These are phyloP conservation scores for Ophiostoma himal-ulmi DNA, from an alignment of 2,329 filamentous ascomycete species.

Conservation along the genomic window DNA sequence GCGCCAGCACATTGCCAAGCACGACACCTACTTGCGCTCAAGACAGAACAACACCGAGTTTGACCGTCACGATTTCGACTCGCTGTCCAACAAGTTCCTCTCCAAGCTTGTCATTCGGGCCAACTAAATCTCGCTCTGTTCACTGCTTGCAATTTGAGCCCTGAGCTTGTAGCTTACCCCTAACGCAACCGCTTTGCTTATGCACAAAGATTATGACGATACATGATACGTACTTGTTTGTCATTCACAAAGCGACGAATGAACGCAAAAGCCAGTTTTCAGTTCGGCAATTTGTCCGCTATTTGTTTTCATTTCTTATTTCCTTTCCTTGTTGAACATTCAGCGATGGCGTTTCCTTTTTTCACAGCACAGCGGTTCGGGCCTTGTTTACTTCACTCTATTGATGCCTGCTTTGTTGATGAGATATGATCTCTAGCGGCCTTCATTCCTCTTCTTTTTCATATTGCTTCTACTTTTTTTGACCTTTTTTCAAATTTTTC, in stretches of 20 bases:
- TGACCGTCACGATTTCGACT: conserved; percentile 89
- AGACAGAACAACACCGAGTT: conserved; percentile 70
- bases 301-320: conserved; percentile 13
- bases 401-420: neutral
- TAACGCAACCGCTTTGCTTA: neutral
- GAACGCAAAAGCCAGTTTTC: conserved; percentile 7
- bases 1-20: conserved; percentile 82
- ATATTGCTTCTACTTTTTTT: neutral
- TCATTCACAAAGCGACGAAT: neutral
- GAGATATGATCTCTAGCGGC: neutral
- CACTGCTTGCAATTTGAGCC: too few relatives aligned
- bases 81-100: conserved; percentile 92
- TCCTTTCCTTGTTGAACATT: conserved; percentile 27
- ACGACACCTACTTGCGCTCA: conserved; percentile 80
- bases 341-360: conserved; percentile 31
- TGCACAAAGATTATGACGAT: conserved; percentile 10
- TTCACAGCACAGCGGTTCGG: conserved; percentile 11
- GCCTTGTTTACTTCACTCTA: neutral
- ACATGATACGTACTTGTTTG: neutral
- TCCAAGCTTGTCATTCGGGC: conserved; percentile 94
- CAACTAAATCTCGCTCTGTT: conserved; percentile 50
- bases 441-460: neutral
- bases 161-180: too few relatives aligned
- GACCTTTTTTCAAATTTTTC: neutral
- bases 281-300: neutral